These are phyloP conservation scores for Wickerhamiella bombiphila DNA, from an alignment of 805 yeast species.

Conservation along the genomic window DNA sequence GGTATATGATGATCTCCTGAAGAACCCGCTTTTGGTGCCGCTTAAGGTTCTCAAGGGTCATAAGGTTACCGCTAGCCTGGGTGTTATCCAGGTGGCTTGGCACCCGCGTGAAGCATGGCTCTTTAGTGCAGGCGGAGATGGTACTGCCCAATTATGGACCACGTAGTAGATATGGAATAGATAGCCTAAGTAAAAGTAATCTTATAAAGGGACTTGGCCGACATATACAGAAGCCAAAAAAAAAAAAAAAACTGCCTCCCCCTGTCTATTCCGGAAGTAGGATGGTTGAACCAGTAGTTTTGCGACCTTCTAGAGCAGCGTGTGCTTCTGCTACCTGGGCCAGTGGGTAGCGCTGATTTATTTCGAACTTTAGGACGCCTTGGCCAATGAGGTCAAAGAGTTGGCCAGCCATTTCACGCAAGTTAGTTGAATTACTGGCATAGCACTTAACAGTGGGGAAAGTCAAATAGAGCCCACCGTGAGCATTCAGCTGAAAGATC, in stretches of 20 bases:
- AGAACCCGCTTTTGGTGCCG: slow-evolving; percentile 91
- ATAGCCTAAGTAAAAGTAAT: no score
- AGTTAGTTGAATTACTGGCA: slow-evolving; percentile 34
- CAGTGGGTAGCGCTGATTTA: slow-evolving; percentile 40
- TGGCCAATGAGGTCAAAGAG: slow-evolving; percentile 22
- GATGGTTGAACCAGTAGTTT: slow-evolving; percentile 41
- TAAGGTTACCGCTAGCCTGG: slow-evolving; percentile 60
- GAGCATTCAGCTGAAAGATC: slow-evolving; percentile 36
- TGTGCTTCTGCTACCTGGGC: slow-evolving; percentile 48
- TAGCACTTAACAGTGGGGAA: slow-evolving; percentile 57
- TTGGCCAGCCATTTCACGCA: slow-evolving; percentile 9
- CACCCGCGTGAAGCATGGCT: slow-evolving; percentile 98
- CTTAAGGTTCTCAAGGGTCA: slow-evolving; percentile 89
- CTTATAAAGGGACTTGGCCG: no score
- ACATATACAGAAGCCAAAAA: no score
- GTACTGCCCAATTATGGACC: slow-evolving; percentile 92
- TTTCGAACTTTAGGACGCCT: slow-evolving; percentile 27
- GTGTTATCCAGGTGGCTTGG: slow-evolving; percentile 81
- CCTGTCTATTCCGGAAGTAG: slow-evolving; percentile 4
- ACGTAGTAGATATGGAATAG: no score
- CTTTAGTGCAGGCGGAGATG: slow-evolving; percentile 94
- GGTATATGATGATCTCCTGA: slow-evolving; percentile 88
- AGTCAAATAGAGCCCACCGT: slow-evolving; percentile 40
- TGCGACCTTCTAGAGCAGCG: slow-evolving; percentile 43
- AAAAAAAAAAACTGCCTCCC: no score